Evolutionary conservation across 352 stramenopile genomes (phyloP), one percentile per base, ranked within the genome.

Genomic region (Phytophthora fragariaefolia): DNA sequence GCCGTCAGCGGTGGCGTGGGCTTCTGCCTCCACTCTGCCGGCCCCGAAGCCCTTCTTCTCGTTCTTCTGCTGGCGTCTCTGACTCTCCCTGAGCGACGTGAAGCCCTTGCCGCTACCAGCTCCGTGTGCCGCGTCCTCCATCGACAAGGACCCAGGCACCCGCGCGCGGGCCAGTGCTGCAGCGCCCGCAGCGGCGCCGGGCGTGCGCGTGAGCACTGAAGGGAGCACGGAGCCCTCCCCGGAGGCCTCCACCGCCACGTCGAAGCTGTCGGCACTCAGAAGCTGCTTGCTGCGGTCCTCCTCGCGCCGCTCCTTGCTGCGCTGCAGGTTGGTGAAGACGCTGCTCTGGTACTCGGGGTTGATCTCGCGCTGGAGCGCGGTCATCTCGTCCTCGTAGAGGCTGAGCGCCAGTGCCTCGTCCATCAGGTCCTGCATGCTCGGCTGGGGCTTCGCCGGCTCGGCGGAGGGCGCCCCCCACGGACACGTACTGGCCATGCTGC

Each of bases 381-480:
- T 74, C 23, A 82, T 78, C 49, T 91, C 83, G 28, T 87, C 66
- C 47, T 91, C 83, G 60, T 89, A 87, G 4, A 91, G 71, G 62
- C 83, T 79, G 22, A 77, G 69, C 20, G 83, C 83, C 17, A 90
- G 48, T n/a, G 74, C 83, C 58, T 91, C 83, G 66, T 91, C 83
- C 74, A 91, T 91, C 50, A 91, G 77, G 20, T 85, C 77, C 58
- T 91, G 83, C 71, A 91, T 81, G 18, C 63, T 76, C 22, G 62
- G 55, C 50, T 74, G 66, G 1, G 66, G 40, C 50, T 76, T 73
- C 1, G 49, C 43, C 4, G 28, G 50, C 36, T 70, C 60, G 5
- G 52, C 47, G 1, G 43, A 34, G 2, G 51, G 32, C 9, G 52
- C 26, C 13, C 58, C 54, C 71, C 71, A 79, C 15, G 71, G 71